Evolutionary conservation across 441 rosid species (phyloP), one percentile per base, ranked within the genome.

Genomic region (Euphorbia celastroides): DNA sequence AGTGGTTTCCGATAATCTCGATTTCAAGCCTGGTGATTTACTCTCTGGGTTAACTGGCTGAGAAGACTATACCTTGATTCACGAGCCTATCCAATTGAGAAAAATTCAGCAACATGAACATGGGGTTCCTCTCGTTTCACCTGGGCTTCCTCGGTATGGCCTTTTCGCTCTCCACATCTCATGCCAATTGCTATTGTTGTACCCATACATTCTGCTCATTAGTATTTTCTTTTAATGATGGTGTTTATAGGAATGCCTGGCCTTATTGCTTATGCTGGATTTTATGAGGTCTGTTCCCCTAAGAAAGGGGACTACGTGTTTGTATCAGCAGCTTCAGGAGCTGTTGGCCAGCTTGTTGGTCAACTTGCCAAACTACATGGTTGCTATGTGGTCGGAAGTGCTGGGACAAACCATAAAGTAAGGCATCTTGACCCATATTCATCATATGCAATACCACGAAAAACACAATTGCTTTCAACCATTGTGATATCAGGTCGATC

Each of bases 341-440:
- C 92, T 3, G 95, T 88, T 23, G 97, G 97, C 19, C 97, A 90
- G 71, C 91, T 90, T 67, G 96, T 89, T 50, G 97, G 97, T 44
- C 97, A 89, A 74, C 75, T 89, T 9, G 96, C 98, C 69, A 89
- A 89, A 77, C 65, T 86, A 71, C 82, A 82, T 22, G 94, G 96
- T 46, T 92, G 98, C 80, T 83, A 83, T 57, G 90, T 89, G 5
- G 94, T 89, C 78, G 96, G 97, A 55, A 88, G 92, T 66, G 96
- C 91, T 5, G 96, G 98, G 56, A 82, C 87, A 22, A 72, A 67
- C 44, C 81, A 78, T 60, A 92, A 90, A 82, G 96, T 85, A 32
- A 52, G 69, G 32, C 20, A 48, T 20, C n/a, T 5, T 6, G 10
- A 30, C 32, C 1, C 2, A 3, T 23, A 11, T 25, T 0, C 12